Evolutionary conservation across 768 basidiomycete species (phyloP), one percentile per base, ranked within the genome.

Genomic region (Rhodotorula babjevae): DNA sequence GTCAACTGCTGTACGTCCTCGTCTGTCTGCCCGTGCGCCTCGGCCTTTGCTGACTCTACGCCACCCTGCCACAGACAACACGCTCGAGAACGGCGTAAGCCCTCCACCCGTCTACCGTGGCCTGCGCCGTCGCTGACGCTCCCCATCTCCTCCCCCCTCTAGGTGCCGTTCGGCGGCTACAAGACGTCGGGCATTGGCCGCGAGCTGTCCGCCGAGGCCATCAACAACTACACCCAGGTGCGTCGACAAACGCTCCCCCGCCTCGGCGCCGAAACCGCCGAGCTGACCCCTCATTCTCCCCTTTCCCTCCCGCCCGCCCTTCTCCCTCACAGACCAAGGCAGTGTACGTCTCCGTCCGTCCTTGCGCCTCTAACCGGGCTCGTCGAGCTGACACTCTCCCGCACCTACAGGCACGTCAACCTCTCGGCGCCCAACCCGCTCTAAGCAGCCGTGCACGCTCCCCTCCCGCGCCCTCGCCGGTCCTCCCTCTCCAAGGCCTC

Each of bases 111-210:
- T 11, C 23, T 16, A n/a, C 16, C n/a, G 16, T 21, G 12, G 15
- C 21, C n/a, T 46, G 16, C 19, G 16, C 53, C 15, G 9, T 29
- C 14, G 44, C 63, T 61, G 61, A 69, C 62, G 57, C 40, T 31
- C 63, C 66, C 16, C 61, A 61, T 44, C 25, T 9, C 50, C 50
- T 25, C 42, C 25, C 46, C 77, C 80, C 79, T 78, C 79, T 80
- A 81, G 67, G 77, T 81, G 29, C 83, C 83, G 23, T 83, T 84
- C 56, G 67, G 71, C 15, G 67, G 66, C 27, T 84, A 75, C 82
- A 84, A 83, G 80, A 79, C 82, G 75, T 80, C 79, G 55, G 83
- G 83, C 73, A 80, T 83, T 59, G 80, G 80, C 7, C 74, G 80
- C 29, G 80, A 80, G 68, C 77, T 81, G 21, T 80, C 80, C 25